Conservation (phyloP, 1,284 basidiomycete genomes). For the Papiliotrema laurentii region DNA sequence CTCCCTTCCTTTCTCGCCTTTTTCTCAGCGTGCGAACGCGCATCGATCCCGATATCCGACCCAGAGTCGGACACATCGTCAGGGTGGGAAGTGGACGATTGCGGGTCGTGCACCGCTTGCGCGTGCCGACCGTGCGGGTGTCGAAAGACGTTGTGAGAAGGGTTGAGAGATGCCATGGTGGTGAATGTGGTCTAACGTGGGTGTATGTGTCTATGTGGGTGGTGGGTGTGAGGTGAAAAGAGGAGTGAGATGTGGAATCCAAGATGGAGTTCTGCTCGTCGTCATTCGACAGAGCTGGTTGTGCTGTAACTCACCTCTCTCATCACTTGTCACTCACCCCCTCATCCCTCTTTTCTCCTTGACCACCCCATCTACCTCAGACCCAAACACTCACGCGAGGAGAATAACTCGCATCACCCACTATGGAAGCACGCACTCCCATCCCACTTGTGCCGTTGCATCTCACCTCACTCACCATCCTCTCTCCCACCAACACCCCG, state of each 20-base stretch:
- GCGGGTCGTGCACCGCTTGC: conserved; percentile 31
- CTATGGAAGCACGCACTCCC: conserved; percentile 24
- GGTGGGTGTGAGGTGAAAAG: neutral
- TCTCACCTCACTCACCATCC: conserved; percentile 42
- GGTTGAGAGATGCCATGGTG: conserved; percentile 39
- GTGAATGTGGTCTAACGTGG: too few species aligned
- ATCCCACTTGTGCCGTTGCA: conserved; percentile 38
- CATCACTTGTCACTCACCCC: neutral
- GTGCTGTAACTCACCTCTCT: neutral
- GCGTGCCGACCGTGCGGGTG: conserved; percentile 15
- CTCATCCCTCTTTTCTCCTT: neutral
- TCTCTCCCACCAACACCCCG: conserved; percentile 43
- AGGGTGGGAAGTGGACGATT: conserved; percentile 17
- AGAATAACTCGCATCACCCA: too few species aligned
- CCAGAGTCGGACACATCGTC: conserved; percentile 16
- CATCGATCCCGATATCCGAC: conserved; percentile 11
- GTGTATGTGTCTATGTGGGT: neutral
- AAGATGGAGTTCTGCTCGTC: neutral
- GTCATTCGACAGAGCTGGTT: neutral
- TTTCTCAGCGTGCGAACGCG: conserved; percentile 3
- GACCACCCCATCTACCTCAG: too few species aligned
- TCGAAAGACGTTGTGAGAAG: conserved; percentile 32
- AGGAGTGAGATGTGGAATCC: neutral
- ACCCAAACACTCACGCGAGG: too few species aligned
- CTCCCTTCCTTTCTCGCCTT: conserved; percentile 30